Evolutionary conservation across 106 monocot genomes (phyloP), one percentile per base, ranked within the genome.

Genomic region (Dioscorea dumetorum): DNA sequence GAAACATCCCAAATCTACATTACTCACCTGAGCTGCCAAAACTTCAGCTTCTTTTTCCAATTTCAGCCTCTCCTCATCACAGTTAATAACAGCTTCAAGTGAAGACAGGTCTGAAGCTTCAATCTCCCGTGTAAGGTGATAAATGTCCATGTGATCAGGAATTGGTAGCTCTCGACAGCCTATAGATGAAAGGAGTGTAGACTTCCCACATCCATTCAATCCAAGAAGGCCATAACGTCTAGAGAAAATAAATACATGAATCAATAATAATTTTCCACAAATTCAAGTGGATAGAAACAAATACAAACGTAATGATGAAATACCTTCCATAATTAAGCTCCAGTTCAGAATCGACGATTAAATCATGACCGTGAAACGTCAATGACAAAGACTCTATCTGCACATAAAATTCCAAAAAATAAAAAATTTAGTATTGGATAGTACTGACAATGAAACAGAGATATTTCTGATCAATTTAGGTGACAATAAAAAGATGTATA

Each of bases 321-420:
- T 87, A 97, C 97, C 97, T 97, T 14, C 97, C 97, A 77, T 92
- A 97, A 58, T 97, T 97, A 11, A 97, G 89, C 71, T 97, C 97
- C 63, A 92, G 62, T 15, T 97, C 92, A 68, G 92, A 92, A 75
- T 97, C 97, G 20, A 97, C 89, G 72, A 97, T 89, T 59, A 97
- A 89, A 72, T 97, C 97, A 64, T 92, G 92, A 14, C 97, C 97
- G 73, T 97, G 97, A 74, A 97, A 97, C 22, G 97, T 97, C 19
- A 97, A 60, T 24, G 97, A 89, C 22, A 97, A 62, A 50, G 91
- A 92, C 76, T 97, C 97, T 35, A 97, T 97, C 92, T 97, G 89
- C 41, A 41, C 41, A 28, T 28, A 41, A 41, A 41, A 8, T 41
- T 41, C 41, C 41, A 41, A 41, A 41, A 8, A 41, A 41, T 6